A percentile compares a stretch with the other conserved stretches of the same genome.
Conservation (phyloP, 495 filamentous ascomycete species). For the Tetracladium setigerum region DNA sequence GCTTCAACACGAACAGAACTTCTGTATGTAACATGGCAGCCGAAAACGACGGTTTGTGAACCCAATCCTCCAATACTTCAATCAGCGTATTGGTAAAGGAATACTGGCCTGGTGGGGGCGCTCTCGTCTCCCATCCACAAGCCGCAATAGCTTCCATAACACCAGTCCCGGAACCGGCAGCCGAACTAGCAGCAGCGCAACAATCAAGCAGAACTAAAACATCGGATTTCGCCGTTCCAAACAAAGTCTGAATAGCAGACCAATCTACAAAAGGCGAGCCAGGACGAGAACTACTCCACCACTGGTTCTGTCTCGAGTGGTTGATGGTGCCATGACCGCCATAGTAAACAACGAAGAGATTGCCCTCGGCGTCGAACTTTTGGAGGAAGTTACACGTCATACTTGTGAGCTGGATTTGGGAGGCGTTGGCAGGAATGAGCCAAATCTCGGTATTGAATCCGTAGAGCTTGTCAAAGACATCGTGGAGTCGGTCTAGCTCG, state of each 20-base stretch:
- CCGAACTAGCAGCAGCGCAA: slow-evolving; percentile 44
- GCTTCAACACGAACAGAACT: slow-evolving; percentile 41
- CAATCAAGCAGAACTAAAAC: slow-evolving; percentile 47
- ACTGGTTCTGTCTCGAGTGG: slow-evolving; percentile 41
- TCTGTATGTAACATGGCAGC: slow-evolving; percentile 46
- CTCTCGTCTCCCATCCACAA: slow-evolving; percentile 44
- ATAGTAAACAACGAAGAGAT: slow-evolving; percentile 45
- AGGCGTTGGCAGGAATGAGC: slow-evolving; percentile 40
- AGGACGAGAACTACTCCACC: slow-evolving; percentile 29
- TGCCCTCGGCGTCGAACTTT: slow-evolving; percentile 39
- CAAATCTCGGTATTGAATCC: slow-evolving; percentile 41
- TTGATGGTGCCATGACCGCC: slow-evolving; percentile 47
- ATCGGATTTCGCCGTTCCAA: slow-evolving; percentile 42
- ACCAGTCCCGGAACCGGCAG: slow-evolving; percentile 38
- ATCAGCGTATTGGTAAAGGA: slow-evolving; percentile 44
- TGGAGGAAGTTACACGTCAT: slow-evolving; percentile 41
- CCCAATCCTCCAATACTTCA: slow-evolving; percentile 44
- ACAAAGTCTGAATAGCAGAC: slow-evolving; percentile 45
- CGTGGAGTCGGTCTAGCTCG: slow-evolving; percentile 2
- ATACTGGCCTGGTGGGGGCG: slow-evolving; percentile 41
- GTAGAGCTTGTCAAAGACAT: slow-evolving; percentile 31
- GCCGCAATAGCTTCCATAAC: slow-evolving; percentile 46
- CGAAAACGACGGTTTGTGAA: slow-evolving; percentile 31
- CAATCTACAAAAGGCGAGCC: slow-evolving; percentile 42
- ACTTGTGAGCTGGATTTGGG: slow-evolving; percentile 41